Base-by-base conservation (phyloP, 345 rosid genomes). In the Corchorus olitorius region DNA sequence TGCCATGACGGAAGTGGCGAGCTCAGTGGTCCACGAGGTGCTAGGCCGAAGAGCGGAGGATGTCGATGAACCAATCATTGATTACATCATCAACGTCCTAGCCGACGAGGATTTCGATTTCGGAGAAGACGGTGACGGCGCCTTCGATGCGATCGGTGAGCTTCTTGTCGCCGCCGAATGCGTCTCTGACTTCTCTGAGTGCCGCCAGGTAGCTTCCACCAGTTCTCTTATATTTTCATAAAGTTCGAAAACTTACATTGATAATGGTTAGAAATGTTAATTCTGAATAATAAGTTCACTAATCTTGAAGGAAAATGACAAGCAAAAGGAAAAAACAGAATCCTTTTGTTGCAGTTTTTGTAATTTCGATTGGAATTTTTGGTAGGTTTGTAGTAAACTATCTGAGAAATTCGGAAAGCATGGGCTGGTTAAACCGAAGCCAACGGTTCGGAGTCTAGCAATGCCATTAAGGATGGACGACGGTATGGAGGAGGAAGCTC, bases 21-120 rank as follows among this genome's bases (percentile, higher is more conserved):
- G 93, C 84, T 86, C 98, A 37, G 93, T 92, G 56, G 95, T 96
- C 34, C 93, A 90, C 86, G 93, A 93, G 73, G 97, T 96, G 66
- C 91, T 93, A 0, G 98, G 99, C 60, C 85, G 75, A 67, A 82
- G 95, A 60, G 76, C 86, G 48, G 84, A 84, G 84, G 97, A 89
- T 65, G 94, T 96, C 64, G 98, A 96, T 76, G 65, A 76, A 78
- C 99, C 99, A 9, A 93, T 96, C 75, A 81, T 93, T 74, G 98
- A 93, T 34, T 93, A 93, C 91, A 92, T 96, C 86, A 85, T 93
- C 84, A 96, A 93, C 76, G 98, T 96, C 81, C 98, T 96, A 76
- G 99, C 98, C 59, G 98, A 93, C 77, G 97, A 93, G 63, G 99
- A 93, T 83, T 93, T 96, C 87, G 98, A 96, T 78, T 93, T 92